A percentile compares a stretch with the other conserved stretches of the same genome.
Evolutionary conservation across 768 basidiomycete genomes (phyloP).

Genomic region (Grammothele lineata): DNA sequence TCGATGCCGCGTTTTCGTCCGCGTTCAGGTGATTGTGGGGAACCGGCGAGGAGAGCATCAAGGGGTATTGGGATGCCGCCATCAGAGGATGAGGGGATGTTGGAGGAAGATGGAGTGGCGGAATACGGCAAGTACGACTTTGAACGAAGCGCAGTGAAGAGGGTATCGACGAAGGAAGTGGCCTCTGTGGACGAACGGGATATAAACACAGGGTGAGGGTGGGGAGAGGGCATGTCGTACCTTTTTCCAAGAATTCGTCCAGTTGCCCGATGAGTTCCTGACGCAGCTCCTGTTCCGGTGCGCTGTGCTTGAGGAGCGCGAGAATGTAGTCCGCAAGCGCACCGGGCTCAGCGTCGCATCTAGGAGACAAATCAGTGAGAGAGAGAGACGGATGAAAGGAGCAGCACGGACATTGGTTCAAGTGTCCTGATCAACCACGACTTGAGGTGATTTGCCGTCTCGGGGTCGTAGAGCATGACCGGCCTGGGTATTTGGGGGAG

Average conservation of each 20-base stretch:
- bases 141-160: conserved; percentile 81
- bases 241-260: conserved; percentile 91
- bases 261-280: conserved; percentile 73
- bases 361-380: conserved; percentile 28
- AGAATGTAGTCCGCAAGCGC: conserved; percentile 94
- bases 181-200: conserved; percentile 61
- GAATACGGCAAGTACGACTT: conserved; percentile 83
- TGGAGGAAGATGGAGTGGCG: conserved; percentile 36
- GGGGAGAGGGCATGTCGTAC: conserved; percentile 41
- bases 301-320: conserved; percentile 88
- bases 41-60: conserved; percentile 52
- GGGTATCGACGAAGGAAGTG: conserved; percentile 72
- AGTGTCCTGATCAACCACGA: conserved; percentile 87
- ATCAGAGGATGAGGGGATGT: conserved; percentile 40
- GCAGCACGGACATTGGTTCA: conserved; percentile 75
- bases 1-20: conserved; percentile 63
- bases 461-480: conserved; percentile 65
- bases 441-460: conserved; percentile 65
- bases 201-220: no score
- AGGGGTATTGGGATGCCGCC: conserved; percentile 79
- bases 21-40: conserved; percentile 44
- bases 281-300: conserved; percentile 76
- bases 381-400: conserved; percentile 1
- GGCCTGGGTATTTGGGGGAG: conserved; percentile 1
- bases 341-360: conserved; percentile 94